phyloP scores from a whole-genome alignment of 306 rosid species.

The Cucurbita moschata region DNA sequence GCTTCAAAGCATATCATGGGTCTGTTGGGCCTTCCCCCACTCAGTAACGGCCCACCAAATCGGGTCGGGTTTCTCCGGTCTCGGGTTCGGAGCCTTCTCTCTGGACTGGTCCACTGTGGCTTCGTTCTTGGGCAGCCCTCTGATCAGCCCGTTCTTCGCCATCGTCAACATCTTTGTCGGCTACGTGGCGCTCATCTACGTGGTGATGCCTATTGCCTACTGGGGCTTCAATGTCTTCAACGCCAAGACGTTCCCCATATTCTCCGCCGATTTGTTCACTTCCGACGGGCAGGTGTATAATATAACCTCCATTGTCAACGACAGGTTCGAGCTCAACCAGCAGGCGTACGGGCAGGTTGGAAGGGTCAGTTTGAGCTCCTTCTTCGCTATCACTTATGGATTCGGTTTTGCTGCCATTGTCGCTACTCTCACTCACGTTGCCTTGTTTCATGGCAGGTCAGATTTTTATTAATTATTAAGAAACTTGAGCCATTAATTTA shows the following conservation, averaged over 20 bases:
- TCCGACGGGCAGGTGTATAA: constrained; percentile 32
- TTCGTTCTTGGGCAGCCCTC: constrained; percentile 18
- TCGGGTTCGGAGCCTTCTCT: constrained; percentile 20
- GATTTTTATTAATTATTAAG: background rate
- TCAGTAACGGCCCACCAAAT: constrained; percentile 21
- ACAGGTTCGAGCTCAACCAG: constrained; percentile 30
- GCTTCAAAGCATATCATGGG: constrained; percentile 54
- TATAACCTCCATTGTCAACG: constrained; percentile 38
- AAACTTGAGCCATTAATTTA: no score
- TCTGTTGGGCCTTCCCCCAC: constrained; percentile 23
- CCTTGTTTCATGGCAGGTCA: constrained; percentile 63
- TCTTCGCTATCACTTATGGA: constrained; percentile 57
- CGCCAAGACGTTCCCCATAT: constrained; percentile 23
- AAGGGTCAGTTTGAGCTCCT: constrained; percentile 39
- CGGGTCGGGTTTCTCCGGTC: constrained; percentile 21
- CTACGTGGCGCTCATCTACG: constrained; percentile 10
- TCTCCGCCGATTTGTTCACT: constrained; percentile 16
- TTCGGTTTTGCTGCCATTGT: constrained; percentile 71
- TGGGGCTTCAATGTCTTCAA: constrained; percentile 18
- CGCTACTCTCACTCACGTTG: constrained; percentile 56
- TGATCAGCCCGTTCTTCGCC: constrained; percentile 28
- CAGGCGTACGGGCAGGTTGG: constrained; percentile 28
- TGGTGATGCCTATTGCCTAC: constrained; percentile 15
- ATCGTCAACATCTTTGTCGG: constrained; percentile 17
- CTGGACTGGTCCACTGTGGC: constrained; percentile 24